Evolutionary conservation across 1,139 yeast species (phyloP).

Genomic region (Pichia sp.): DNA sequence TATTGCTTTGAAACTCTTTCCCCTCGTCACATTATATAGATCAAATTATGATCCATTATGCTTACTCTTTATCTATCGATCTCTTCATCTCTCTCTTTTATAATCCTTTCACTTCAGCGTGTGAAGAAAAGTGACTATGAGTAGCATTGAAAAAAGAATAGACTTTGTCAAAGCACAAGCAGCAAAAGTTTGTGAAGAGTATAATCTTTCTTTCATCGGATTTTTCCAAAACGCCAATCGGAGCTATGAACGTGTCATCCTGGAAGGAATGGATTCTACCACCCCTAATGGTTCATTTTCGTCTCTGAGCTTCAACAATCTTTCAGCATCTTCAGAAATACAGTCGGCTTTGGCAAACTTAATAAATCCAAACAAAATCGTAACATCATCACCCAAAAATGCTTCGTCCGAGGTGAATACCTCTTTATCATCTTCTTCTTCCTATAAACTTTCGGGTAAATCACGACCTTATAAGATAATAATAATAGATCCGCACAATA

Average conservation of each 20-base stretch:
- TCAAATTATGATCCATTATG: constrained; percentile 6
- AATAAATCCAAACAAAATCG: constrained; percentile 7
- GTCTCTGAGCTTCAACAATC: constrained; percentile 3
- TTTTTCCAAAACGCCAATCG: constrained; percentile 13
- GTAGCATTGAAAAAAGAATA: constrained; percentile 8
- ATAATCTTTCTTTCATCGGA: constrained; percentile 14
- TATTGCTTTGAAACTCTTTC: neutral
- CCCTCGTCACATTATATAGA: neutral
- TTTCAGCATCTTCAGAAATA: constrained; percentile 10
- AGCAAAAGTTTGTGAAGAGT: constrained; percentile 9
- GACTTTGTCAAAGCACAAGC: constrained; percentile 4
- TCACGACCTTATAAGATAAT: constrained; percentile 10
- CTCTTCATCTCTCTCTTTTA: neutral
- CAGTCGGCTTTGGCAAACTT: constrained; percentile 9
- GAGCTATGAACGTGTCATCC: constrained; percentile 11
- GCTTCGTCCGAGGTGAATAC: neutral
- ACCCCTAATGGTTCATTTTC: constrained; percentile 13
- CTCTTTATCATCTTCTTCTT: constrained; percentile 1
- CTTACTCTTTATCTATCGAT: neutral
- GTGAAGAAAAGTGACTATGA: neutral
- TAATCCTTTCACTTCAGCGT: neutral
- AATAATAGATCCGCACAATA: constrained; percentile 22
- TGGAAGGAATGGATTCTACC: constrained; percentile 11
- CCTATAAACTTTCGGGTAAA: neutral
- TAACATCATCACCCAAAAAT: constrained; percentile 10